A percentile compares a stretch with the other conserved stretches of the same genome.
phyloP scores from a whole-genome alignment of 2,329 filamentous ascomycete genomes.

The Saccharata proteae region DNA sequence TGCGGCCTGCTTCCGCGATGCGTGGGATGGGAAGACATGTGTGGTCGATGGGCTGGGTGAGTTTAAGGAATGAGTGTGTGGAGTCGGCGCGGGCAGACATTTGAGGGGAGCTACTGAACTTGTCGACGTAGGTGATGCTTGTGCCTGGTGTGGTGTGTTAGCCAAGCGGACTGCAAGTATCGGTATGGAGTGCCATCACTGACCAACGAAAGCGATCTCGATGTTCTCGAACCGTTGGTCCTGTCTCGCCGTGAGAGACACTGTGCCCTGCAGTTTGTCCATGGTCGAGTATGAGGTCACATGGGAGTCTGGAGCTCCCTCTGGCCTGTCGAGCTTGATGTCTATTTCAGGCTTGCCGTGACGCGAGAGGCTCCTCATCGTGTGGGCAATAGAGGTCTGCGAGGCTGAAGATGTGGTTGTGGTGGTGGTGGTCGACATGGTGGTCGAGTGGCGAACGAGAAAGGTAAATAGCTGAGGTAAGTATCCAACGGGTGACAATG shows the following conservation, averaged over 20 bases:
- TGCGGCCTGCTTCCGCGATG: conserved; percentile 40
- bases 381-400: conserved; percentile 13
- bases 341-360: conserved; percentile 29
- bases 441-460: too few relatives aligned
- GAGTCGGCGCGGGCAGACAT: conserved; percentile 43
- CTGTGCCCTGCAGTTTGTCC: conserved; percentile 44
- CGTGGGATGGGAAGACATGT: conserved; percentile 42
- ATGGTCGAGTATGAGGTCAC: conserved; percentile 43
- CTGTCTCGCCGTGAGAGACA: conserved; percentile 36
- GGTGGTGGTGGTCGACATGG: too few relatives aligned
- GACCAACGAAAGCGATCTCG: conserved; percentile 46
- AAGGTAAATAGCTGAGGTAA: too few relatives aligned
- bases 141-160: conserved; percentile 28
- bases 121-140: conserved; percentile 42
- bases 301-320: conserved; percentile 18
- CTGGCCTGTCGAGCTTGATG: conserved; percentile 27
- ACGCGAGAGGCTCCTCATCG: conserved; percentile 20
- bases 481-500: too few relatives aligned
- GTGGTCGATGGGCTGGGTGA: conserved; percentile 47
- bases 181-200: conserved; percentile 11
- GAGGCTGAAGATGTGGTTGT: too few relatives aligned
- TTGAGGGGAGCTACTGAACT: conserved; percentile 38
- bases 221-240: conserved; percentile 47
- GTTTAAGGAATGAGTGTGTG: conserved; percentile 48
- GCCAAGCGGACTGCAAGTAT: conserved; percentile 2